Percentiles rank a stretch among this genome's conserved stretches.
Evolutionary conservation across 2,329 filamentous ascomycete genomes (phyloP).

Genomic region (Aspergillus tamarii): DNA sequence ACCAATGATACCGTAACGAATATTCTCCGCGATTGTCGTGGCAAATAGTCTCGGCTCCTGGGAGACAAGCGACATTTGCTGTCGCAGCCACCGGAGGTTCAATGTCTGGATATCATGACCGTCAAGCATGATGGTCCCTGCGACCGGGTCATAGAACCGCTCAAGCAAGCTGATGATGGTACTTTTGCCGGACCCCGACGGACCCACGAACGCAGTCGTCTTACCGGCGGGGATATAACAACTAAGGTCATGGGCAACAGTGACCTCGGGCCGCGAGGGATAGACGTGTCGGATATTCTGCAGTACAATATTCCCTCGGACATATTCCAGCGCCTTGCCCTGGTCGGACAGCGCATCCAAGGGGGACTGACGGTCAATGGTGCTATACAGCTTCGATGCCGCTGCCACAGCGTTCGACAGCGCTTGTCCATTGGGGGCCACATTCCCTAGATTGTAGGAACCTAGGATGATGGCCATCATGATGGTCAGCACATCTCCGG

Average conservation of each 20-base stretch:
- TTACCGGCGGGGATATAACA: slow-evolving; percentile 51
- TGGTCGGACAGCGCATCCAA: slow-evolving; percentile 40
- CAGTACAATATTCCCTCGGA: slow-evolving; percentile 42
- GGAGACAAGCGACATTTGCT: slow-evolving; percentile 76
- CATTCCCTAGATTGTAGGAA: slow-evolving; percentile 40
- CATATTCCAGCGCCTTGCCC: slow-evolving; percentile 27
- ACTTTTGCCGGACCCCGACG: slow-evolving; percentile 49
- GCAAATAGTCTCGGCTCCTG: slow-evolving; percentile 85
- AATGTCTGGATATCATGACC: slow-evolving; percentile 73
- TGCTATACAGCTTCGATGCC: slow-evolving; percentile 39
- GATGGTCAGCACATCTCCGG: slow-evolving; percentile 33
- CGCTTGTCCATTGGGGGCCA: slow-evolving; percentile 46
- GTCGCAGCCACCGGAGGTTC: slow-evolving; percentile 63
- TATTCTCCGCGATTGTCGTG: slow-evolving; percentile 81
- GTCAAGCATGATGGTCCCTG: slow-evolving; percentile 62
- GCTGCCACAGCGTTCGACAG: slow-evolving; percentile 50
- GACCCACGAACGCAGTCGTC: slow-evolving; percentile 61
- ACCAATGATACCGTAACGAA: slow-evolving; percentile 61
- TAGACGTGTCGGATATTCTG: slow-evolving; percentile 52
- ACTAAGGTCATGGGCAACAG: slow-evolving; percentile 48
- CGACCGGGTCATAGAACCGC: slow-evolving; percentile 60
- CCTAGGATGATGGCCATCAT: slow-evolving; percentile 39
- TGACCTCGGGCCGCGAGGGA: slow-evolving; percentile 48
- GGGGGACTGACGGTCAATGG: slow-evolving; percentile 45
- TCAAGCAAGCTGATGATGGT: slow-evolving; percentile 56